Conservation (phyloP, 768 basidiomycete genomes). For the Imleria badia region DNA sequence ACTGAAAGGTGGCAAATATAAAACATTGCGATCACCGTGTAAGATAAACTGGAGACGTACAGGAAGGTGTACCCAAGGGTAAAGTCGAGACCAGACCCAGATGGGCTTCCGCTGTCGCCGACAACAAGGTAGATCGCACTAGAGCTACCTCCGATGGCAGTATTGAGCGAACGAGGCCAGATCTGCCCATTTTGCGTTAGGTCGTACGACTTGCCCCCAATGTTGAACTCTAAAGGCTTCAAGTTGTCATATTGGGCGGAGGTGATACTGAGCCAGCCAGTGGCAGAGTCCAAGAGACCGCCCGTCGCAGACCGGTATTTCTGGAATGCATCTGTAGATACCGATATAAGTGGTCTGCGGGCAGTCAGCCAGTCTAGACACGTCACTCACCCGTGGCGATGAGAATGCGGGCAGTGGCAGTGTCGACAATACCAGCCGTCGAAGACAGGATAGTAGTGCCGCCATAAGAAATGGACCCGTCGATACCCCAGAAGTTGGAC, state of each 20-base stretch:
- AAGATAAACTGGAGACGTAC: not conserved
- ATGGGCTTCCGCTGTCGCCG: constrained; percentile 9
- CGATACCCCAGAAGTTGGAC: constrained; percentile 24
- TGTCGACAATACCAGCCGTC: constrained; percentile 21
- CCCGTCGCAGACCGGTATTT: constrained; percentile 26
- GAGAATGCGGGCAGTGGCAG: constrained; percentile 30
- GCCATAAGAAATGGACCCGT: constrained; percentile 2
- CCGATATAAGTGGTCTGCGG: not conserved
- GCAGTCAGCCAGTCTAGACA: not conserved
- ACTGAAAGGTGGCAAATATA: constrained; percentile 1
- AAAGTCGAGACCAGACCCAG: constrained; percentile 21
- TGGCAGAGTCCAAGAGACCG: constrained; percentile 20
- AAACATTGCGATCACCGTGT: not conserved
- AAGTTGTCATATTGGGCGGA: constrained; percentile 21
- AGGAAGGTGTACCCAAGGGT: constrained; percentile 18
- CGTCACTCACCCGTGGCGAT: constrained; percentile 22
- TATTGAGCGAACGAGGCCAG: constrained; percentile 36
- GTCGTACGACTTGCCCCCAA: constrained; percentile 11
- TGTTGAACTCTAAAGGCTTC: constrained; percentile 24
- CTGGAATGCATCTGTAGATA: constrained; percentile 19
- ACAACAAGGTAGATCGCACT: constrained; percentile 31
- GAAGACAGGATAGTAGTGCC: not conserved
- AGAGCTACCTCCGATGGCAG: constrained; percentile 24
- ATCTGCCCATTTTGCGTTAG: constrained; percentile 32
- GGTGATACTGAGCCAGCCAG: constrained; percentile 26